Percentiles rank a stretch among this genome's conserved stretches.
phyloP scores from a whole-genome alignment of 2,329 filamentous ascomycete species.

The Plectosphaerella cucumerina region DNA sequence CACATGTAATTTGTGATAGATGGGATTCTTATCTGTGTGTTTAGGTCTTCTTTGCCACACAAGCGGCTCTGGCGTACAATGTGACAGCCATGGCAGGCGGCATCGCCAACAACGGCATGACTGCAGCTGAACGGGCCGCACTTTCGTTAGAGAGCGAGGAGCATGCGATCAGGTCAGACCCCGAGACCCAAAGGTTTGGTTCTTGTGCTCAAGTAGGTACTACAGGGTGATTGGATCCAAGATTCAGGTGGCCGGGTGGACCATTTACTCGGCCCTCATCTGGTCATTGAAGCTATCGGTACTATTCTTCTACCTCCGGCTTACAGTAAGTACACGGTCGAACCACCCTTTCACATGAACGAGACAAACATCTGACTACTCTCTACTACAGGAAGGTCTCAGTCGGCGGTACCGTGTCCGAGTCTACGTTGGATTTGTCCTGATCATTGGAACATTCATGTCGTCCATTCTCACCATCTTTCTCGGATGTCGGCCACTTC shows the following conservation, averaged over 20 bases:
- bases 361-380: not conserved
- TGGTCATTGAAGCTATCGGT: conserved; percentile 55
- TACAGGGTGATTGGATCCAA: conserved; percentile 50
- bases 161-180: conserved; percentile 30
- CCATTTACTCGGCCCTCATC: conserved; percentile 46
- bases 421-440: conserved; percentile 44
- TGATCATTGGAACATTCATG: conserved; percentile 46
- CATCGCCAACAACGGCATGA: conserved; percentile 55
- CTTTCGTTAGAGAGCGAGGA: conserved; percentile 40
- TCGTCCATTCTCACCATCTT: conserved; percentile 45
- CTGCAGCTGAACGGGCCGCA: conserved; percentile 38
- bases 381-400: conserved; percentile 25
- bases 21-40: not conserved
- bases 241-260: conserved; percentile 52
- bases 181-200: not conserved
- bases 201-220: not conserved
- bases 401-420: conserved; percentile 34
- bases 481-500: conserved; percentile 47
- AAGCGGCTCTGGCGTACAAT: conserved; percentile 19
- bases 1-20: not conserved
- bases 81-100: conserved; percentile 38
- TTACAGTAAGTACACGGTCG: conserved; percentile 35
- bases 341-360: not conserved
- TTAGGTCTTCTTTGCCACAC: not conserved
- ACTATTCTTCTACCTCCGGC: conserved; percentile 50